Evolutionary conservation across 257 asterid genomes (phyloP), one percentile per base, ranked within the genome.

Genomic region (Solanum piurae): DNA sequence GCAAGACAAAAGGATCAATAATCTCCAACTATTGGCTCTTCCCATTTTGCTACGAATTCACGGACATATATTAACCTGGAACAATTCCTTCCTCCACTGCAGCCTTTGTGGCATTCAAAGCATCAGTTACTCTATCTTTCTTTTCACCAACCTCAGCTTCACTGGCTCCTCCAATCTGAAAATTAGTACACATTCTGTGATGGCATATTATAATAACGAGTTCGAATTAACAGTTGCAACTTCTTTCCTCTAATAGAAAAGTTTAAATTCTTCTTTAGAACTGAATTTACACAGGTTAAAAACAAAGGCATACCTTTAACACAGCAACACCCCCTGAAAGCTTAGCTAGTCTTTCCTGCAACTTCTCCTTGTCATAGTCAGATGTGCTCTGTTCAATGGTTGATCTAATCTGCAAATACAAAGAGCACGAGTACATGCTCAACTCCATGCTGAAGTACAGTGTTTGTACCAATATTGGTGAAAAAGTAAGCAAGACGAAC

Each of bases 301-400:
- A 33, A 34, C 69, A 49, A 25, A 29, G 5, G 66, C 90, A 40
- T 7, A 95, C 99, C 98, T 97, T 97, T 13, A 95, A 93, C 64
- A 97, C 98, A 71, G 98, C 99, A 18, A 95, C 99, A 72, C 99
- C 99, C 68, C 99, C 99, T 82, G 99, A 97, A 83, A 95, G 95
- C 89, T 95, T 97, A 7, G 98, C 98, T 9, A 97, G 95, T 90
- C 99, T 93, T 88, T 95, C 99, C 91, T 97, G 99, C 88, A 93
- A 88, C 90, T 97, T 97, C 93, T 95, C 99, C 91, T 96, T 96
- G 90, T 95, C 99, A 68, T 95, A 97, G 84, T 95, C 99, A 40
- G 99, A 97, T 40, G 98, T 93, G 91, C 97, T 94, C 89, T 90
- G 73, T 85, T 96, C 99, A 83, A 96, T 92, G 84, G 92, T 89